Evolutionary conservation across 768 basidiomycete genomes (phyloP), one percentile per base, ranked within the genome.

Genomic region (Termitomyces sp.): DNA sequence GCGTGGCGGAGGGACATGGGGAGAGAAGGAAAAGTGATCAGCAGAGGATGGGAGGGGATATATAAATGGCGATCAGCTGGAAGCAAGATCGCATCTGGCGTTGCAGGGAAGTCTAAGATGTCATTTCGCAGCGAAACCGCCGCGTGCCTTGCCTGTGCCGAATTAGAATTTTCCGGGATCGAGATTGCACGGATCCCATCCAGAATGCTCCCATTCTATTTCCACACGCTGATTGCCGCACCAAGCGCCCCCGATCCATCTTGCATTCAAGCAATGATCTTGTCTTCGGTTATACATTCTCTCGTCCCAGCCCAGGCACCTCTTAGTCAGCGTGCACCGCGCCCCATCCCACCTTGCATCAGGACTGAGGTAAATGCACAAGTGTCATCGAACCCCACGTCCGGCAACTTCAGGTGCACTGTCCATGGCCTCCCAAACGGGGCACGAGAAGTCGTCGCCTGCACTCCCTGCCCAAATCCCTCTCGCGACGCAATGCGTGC

Each of bases 1-100:
- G 80, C 69, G 64, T 84, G 83, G 68, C 86, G 72, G 63, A 76
- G 77, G 64, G 87, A 79, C 85, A 86, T 69, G 58, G 63, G 60
- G 68, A 73, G 78, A 75, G 75, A 71, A 69, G 77, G 76, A 74
- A 77, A 80, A 76, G 69, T 72, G 71, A 73, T 70, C 71, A 73
- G 66, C 62, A 56, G 63, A 62, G 67, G 65, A 66, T 69, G 75
- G 65, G 72, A 71, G 67, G 73, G 72, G 75, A 77, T 82, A 81
- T 82, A 81, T 83, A 84, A 80, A 81, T 3, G 6, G 14, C 2
- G 9, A 75, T 71, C 63, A 56, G 72, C 70, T 23, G 23, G 23
- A 23, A 23, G 23, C 23, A 23, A 23, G 67, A 78, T 78, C 65
- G 62, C 62, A 78, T 80, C 77, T 67, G 50, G 49, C 35, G 37